Percentiles rank a stretch among this genome's conserved stretches.
Evolutionary conservation across 2,329 filamentous ascomycete species (phyloP).

Genomic region (Leptodontidium sp.): DNA sequence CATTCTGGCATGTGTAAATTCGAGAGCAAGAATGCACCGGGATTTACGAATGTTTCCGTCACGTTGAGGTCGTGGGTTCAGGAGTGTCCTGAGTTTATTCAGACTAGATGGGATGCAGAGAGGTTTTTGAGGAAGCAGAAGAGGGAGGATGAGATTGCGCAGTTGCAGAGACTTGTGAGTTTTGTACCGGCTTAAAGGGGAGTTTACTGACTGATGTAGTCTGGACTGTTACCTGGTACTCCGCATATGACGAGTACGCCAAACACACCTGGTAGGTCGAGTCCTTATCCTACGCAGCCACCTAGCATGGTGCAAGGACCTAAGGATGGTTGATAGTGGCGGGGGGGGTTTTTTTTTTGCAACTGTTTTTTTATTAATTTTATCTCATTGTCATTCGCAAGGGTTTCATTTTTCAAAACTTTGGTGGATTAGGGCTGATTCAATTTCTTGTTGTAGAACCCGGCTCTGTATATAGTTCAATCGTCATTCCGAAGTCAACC

Average conservation of each 20-base stretch:
- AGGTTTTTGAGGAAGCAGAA: slow-evolving; percentile 36
- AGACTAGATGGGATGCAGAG: slow-evolving; percentile 40
- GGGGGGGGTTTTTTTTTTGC: neutral
- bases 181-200: neutral
- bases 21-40: slow-evolving; percentile 67
- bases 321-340: neutral
- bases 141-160: slow-evolving; percentile 39
- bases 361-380: slow-evolving; percentile 10
- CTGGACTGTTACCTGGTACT: slow-evolving; percentile 17
- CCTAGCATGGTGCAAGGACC: slow-evolving; percentile 14
- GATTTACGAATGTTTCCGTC: slow-evolving; percentile 54
- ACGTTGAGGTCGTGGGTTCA: slow-evolving; percentile 45
- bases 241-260: slow-evolving; percentile 19
- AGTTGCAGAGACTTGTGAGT: slow-evolving; percentile 40
- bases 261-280: slow-evolving; percentile 32
- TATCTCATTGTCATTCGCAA: slow-evolving; percentile 2
- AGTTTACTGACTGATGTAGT: slow-evolving; percentile 2
- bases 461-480: slow-evolving; percentile 40
- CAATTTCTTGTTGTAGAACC: slow-evolving; percentile 43
- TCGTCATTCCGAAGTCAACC: slow-evolving; percentile 37
- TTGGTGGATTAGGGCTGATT: slow-evolving; percentile 44
- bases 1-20: slow-evolving; percentile 80
- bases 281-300: slow-evolving; percentile 15
- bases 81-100: slow-evolving; percentile 31
- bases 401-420: slow-evolving; percentile 5